Evolutionary conservation across 371 early-diverging fungal genomes (phyloP).

Genomic region (Rhizomucor pusillus): DNA sequence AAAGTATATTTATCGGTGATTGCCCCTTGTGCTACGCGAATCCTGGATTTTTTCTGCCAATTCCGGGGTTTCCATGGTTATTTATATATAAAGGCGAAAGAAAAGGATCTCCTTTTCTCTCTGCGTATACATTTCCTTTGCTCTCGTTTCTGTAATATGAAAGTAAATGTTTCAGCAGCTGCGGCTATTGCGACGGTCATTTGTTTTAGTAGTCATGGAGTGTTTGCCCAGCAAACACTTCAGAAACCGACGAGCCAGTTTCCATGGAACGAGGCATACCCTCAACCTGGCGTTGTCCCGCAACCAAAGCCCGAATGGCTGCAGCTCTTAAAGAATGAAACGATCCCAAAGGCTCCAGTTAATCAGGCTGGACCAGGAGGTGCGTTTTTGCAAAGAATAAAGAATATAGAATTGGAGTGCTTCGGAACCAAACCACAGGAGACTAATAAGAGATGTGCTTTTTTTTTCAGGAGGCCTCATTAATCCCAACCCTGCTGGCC

Average conservation of each 20-base stretch:
- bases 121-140: too few species aligned
- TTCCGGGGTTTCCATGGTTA: slow-evolving; percentile 4
- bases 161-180: too few species aligned
- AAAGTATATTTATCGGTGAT: slow-evolving; percentile 15
- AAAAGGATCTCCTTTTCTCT: too few species aligned
- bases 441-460: neutral
- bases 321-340: slow-evolving; percentile 28
- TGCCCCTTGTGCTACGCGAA: neutral
- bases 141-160: too few species aligned
- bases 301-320: slow-evolving; percentile 46
- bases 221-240: too few species aligned
- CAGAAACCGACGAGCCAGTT: slow-evolving; percentile 10
- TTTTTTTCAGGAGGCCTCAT: slow-evolving; percentile 21
- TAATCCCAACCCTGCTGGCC: slow-evolving; percentile 14
- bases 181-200: too few species aligned
- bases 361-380: slow-evolving; percentile 14
- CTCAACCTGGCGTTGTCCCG: slow-evolving; percentile 26
- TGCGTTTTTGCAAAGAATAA: neutral
- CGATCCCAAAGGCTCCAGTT: slow-evolving; percentile 34
- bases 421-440: neutral
- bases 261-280: slow-evolving; percentile 34
- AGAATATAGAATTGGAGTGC: neutral
- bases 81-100: too few species aligned
- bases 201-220: too few species aligned
- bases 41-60: slow-evolving; percentile 1